These are phyloP conservation scores for Hortiboletus flavorubellus DNA, from an alignment of 768 basidiomycete species.

Conservation along the genomic window DNA sequence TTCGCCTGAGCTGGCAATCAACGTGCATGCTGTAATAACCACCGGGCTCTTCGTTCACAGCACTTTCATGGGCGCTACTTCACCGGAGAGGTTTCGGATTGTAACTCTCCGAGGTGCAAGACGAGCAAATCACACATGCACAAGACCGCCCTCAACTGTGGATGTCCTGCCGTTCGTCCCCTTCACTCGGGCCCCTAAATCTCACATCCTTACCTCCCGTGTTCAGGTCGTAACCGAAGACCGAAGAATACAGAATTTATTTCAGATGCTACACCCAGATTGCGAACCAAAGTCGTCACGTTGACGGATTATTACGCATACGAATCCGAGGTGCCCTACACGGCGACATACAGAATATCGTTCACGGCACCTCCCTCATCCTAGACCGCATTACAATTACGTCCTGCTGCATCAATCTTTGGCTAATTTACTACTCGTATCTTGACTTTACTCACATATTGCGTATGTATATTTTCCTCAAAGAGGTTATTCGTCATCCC, in stretches of 20 bases:
- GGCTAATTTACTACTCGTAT: constrained; percentile 17
- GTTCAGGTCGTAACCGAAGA: constrained; percentile 34
- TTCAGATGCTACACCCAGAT: constrained; percentile 34
- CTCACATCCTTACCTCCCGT: background rate
- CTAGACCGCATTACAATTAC: constrained; percentile 16
- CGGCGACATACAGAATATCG: background rate
- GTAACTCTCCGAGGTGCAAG: constrained; percentile 31
- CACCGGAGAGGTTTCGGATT: constrained; percentile 32
- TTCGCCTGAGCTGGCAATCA: background rate
- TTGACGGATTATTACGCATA: constrained; percentile 4
- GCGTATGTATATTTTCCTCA: constrained; percentile 10
- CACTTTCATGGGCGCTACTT: constrained; percentile 39
- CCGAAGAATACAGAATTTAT: constrained; percentile 35
- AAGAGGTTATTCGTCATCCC: background rate
- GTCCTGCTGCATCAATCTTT: constrained; percentile 6
- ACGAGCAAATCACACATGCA: constrained; percentile 35
- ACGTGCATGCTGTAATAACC: constrained; percentile 5
- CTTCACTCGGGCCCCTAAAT: constrained; percentile 8
- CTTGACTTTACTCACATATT: constrained; percentile 12
- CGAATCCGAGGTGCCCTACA: background rate
- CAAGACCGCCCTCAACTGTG: constrained; percentile 34
- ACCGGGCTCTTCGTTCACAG: constrained; percentile 7
- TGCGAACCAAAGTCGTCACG: constrained; percentile 22
- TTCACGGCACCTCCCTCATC: background rate
- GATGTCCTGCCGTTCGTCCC: constrained; percentile 27